Base-by-base conservation (phyloP, 2,329 filamentous ascomycete species). In the Byssochlamys sp. region DNA sequence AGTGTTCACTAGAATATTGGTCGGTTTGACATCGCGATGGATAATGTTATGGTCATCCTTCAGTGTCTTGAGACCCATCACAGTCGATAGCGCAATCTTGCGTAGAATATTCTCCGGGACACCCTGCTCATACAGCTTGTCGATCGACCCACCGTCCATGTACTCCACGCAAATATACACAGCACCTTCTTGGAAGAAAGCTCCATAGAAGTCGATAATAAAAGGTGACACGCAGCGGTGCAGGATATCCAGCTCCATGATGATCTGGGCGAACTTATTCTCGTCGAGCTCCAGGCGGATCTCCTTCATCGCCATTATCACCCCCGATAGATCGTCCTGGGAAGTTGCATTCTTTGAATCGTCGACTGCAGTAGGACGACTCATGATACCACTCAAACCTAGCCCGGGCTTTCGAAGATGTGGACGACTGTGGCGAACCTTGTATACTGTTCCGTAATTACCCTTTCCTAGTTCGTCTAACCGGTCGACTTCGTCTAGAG, bases 21-120 rank as follows among this genome's bases (percentile, higher is more conserved):
- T 99, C 1, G 94, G 94, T 73, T 99, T 99, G 62, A 99, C 94
- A 69, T 99, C 94, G 62, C 94, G 87, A 71, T 99, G 94, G 63
- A 99, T 99, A 74, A 99, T 99, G 75, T 96, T 97, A 78, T 99
- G 94, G 60, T 96, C 91, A 61, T 99, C 94, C 73, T 99, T 99
- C 60, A 99, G 77, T 24, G 87, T 86, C 77, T 95, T 97, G 61
- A 99, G 79, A 0, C 94, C 94, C 81, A 91, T 89, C 5, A 94
- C 85, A 0, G 94, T 96, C 24, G 89, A 87, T 62, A 94, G 84
- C 0, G 92, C 91, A 62, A 99, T 94, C 72, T 96, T 97, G 56
- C 86, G 85, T 55, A 99, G 77, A 0, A 99, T 86, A 49, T 83
- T 84, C 71, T 99, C 94, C 0, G 94, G 91, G 9, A 99, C 87